Conservation (phyloP, 2,329 filamentous ascomycete genomes). For the Phaeosphaeria sp. region DNA sequence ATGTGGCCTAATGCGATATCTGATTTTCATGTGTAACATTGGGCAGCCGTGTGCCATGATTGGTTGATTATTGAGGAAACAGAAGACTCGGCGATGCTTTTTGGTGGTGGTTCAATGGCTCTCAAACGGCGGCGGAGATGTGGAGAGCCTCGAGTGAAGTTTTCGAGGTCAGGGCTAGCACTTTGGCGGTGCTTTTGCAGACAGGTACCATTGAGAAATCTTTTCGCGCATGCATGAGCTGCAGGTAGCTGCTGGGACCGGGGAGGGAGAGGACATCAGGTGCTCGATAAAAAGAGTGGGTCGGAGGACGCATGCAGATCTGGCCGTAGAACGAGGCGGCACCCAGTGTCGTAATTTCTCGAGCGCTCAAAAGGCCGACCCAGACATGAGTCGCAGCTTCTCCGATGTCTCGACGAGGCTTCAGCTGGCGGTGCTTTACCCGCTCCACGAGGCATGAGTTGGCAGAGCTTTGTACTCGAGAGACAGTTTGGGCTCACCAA, state of each 20-base stretch:
- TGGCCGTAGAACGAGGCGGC: constrained; percentile 2
- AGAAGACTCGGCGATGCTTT: constrained; percentile 25
- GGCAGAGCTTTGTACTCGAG: neutral
- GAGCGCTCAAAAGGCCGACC: neutral
- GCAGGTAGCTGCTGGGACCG: constrained; percentile 7
- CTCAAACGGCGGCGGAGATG: constrained; percentile 6
- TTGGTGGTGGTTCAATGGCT: constrained; percentile 16
- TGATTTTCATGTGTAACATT: constrained; percentile 32
- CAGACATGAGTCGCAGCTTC: constrained; percentile 1
- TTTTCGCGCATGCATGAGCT: constrained; percentile 6
- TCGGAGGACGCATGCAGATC: constrained; percentile 8
- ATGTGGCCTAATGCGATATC: constrained; percentile 31
- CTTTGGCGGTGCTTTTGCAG: neutral
- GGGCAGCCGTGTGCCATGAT: constrained; percentile 29
- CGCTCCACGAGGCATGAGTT: neutral
- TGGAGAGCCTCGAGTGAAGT: neutral
- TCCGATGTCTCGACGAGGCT: neutral
- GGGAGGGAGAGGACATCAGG: constrained; percentile 4
- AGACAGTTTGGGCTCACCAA: neutral
- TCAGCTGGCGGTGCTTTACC: neutral
- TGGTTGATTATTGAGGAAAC: constrained; percentile 23
- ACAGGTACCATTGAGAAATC: constrained; percentile 7
- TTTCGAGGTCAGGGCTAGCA: neutral
- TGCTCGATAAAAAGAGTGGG: constrained; percentile 3
- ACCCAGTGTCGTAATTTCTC: constrained; percentile 4